Evolutionary conservation across 805 yeast species (phyloP), one percentile per base, ranked within the genome.

Genomic region (Suhomyces canberraensis): DNA sequence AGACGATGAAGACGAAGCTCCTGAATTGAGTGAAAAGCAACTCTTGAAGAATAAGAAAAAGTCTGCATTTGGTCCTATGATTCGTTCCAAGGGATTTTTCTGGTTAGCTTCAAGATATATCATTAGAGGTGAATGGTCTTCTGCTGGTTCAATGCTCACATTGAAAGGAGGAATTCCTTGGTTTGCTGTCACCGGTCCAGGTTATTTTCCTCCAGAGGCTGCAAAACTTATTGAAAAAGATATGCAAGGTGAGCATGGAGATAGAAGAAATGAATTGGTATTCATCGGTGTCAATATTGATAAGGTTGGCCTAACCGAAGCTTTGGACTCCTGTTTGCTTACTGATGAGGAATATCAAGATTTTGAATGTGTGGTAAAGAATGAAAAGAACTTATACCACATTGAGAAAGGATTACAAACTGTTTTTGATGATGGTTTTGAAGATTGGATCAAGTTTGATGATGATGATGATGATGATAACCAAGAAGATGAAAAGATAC

Each of bases 211-310:
- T 7, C 48, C 51, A 8, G 61, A 53, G 7, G 60, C 68, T 13
- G 42, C 37, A n/a, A 42, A 43, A 21, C 44, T 58, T 11, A 59
- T 67, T 17, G 51, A 60, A 31, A 46, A 48, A 17, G 73, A 71
- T 33, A 61, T 67, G 48, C 45, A 59, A 30, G 71, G 69, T 2
- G 52, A 55, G 18, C 56, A 53, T 41, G 75, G 74, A 3, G 75
- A 71, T 38, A 57, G 75, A 30, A 51, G 72, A 29, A 69, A 71
- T 40, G 75, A 71, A 43, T 40, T 71, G 16, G 76, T 71, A 1
- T 64, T 71, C 38, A 70, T 71, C 41, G 76, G 75, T 1, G 48
- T 66, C 14, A 49, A 55, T 9, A 45, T 71, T 4, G 52, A 68
- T 34, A 51, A 53, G 31, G 39, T 34, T 3, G 49, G 45, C 9